These are phyloP conservation scores for Ceratocystis papillata DNA, from an alignment of 2,329 filamentous ascomycete species.

Conservation along the genomic window DNA sequence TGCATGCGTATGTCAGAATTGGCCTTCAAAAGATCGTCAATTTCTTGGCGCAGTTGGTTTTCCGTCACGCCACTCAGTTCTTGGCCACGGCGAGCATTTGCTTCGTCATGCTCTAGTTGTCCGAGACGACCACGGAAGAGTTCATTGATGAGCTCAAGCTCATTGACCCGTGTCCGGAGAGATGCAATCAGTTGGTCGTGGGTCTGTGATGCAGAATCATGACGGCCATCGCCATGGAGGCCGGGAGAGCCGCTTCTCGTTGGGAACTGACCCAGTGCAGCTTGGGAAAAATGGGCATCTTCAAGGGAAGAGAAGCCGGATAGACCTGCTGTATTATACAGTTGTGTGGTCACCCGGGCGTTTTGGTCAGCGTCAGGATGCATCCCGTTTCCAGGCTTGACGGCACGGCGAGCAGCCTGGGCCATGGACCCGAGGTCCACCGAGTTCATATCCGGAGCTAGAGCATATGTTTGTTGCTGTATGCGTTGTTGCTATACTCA, in stretches of 20 bases:
- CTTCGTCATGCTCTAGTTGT: slow-evolving; percentile 70
- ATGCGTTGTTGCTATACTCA: slow-evolving; percentile 21
- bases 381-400: slow-evolving; percentile 19
- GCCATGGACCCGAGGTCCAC: slow-evolving; percentile 22
- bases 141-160: slow-evolving; percentile 89
- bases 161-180: slow-evolving; percentile 88
- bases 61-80: slow-evolving; percentile 48
- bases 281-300: slow-evolving; percentile 54
- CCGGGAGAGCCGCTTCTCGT: slow-evolving; percentile 44
- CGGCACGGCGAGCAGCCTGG: slow-evolving; percentile 20
- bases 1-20: slow-evolving; percentile 46
- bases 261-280: slow-evolving; percentile 41
- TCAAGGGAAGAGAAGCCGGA: slow-evolving; percentile 71
- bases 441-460: slow-evolving; percentile 22
- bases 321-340: slow-evolving; percentile 58
- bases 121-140: slow-evolving; percentile 64
- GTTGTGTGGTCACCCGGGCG: slow-evolving; percentile 26
- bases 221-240: slow-evolving; percentile 49
- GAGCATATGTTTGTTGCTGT: slow-evolving; percentile 21
- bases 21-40: slow-evolving; percentile 37
- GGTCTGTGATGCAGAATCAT: slow-evolving; percentile 57
- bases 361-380: slow-evolving; percentile 17
- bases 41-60: slow-evolving; percentile 45
- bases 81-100: slow-evolving; percentile 50
- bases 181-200: slow-evolving; percentile 70